phyloP scores from a whole-genome alignment of 768 basidiomycete species.

The Mycena crocata region DNA sequence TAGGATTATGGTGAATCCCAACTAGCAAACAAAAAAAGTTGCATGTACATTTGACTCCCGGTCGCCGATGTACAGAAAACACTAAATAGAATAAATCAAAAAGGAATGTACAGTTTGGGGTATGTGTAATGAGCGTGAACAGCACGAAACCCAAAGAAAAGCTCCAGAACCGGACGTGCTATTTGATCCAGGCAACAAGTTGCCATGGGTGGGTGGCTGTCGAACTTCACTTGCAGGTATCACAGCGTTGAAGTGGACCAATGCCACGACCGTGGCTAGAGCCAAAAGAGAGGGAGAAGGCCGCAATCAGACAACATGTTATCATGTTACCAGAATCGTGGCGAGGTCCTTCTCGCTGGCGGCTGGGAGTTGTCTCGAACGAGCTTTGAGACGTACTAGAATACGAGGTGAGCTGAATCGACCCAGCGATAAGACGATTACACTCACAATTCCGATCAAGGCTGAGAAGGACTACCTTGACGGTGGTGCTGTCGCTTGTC shows the following conservation, averaged over 20 bases:
- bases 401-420: slow-evolving; percentile 29
- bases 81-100: slow-evolving; percentile 33
- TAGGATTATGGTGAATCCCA: slow-evolving; percentile 27
- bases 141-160: slow-evolving; percentile 26
- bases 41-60: slow-evolving; percentile 21
- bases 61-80: slow-evolving; percentile 23
- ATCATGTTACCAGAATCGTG: slow-evolving; percentile 61
- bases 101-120: slow-evolving; percentile 24
- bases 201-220: slow-evolving; percentile 29
- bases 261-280: slow-evolving; percentile 25
- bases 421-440: slow-evolving; percentile 24
- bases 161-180: slow-evolving; percentile 31
- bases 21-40: not conserved
- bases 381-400: slow-evolving; percentile 89
- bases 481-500: slow-evolving; percentile 61
- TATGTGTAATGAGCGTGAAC: slow-evolving; percentile 28
- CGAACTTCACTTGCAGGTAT: slow-evolving; percentile 26
- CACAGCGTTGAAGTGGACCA: slow-evolving; percentile 26
- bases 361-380: slow-evolving; percentile 85
- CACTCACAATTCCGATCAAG: slow-evolving; percentile 91
- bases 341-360: slow-evolving; percentile 90
- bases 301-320: slow-evolving; percentile 8
- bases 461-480: slow-evolving; percentile 90
- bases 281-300: slow-evolving; percentile 3
- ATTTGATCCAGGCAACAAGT: slow-evolving; percentile 28